Conservation (phyloP, 2,329 filamentous ascomycete species). For the Penicillium sp. region DNA sequence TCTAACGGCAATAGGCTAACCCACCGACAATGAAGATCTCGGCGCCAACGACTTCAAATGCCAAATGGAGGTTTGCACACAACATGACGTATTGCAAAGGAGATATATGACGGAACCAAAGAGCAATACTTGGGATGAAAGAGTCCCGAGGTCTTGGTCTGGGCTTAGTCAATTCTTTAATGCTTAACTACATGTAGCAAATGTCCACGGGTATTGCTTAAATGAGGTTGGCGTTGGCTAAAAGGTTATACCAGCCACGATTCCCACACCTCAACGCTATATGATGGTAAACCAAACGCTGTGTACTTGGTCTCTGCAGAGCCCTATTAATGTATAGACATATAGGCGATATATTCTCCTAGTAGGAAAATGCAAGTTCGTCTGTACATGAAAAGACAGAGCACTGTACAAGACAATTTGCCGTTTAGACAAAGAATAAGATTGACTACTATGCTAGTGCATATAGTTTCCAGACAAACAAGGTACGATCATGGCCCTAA, state of each 20-base stretch:
- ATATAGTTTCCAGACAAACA: not conserved
- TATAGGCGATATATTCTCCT: not conserved
- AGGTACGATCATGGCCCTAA: not conserved
- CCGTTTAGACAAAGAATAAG: not conserved
- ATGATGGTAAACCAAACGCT: not conserved
- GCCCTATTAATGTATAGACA: not conserved
- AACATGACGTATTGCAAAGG: not conserved
- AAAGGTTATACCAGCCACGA: not conserved
- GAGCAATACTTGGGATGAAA: not conserved
- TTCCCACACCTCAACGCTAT: not conserved
- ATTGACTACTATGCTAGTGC: not conserved
- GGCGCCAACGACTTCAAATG: not conserved
- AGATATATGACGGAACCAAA: not conserved
- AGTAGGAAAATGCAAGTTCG: not conserved
- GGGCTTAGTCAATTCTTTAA: not conserved
- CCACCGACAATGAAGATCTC: no score
- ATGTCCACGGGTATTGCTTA: no score
- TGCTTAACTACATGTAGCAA: no score
- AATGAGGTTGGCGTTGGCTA: not conserved
- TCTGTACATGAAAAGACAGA: not conserved
- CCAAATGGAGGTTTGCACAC: not conserved
- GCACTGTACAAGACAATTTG: not conserved
- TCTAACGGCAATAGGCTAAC: no score
- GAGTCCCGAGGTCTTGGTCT: not conserved
- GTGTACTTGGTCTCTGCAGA: not conserved